phyloP scores from a whole-genome alignment of 805 yeast genomes.

The Monosporozyma aquatica region DNA sequence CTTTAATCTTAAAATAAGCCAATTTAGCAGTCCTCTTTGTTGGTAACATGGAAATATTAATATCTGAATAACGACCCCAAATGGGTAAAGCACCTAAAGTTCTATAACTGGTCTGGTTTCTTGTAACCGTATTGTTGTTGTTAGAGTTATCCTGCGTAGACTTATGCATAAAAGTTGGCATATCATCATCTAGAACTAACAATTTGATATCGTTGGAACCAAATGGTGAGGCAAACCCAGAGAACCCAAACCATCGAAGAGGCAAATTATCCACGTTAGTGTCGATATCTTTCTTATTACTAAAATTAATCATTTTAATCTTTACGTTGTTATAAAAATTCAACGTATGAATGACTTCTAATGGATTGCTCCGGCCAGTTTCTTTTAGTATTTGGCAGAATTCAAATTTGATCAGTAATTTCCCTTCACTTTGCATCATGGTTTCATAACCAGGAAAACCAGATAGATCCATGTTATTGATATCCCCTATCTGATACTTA shows the following conservation, averaged over 20 bases:
- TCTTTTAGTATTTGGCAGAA: slow-evolving; percentile 29
- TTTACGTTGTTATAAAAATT: slow-evolving; percentile 21
- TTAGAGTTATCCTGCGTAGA: background rate
- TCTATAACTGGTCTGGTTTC: slow-evolving; percentile 7
- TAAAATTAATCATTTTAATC: slow-evolving; percentile 25
- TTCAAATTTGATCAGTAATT: slow-evolving; percentile 16
- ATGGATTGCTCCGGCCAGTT: background rate
- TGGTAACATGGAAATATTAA: slow-evolving; percentile 19
- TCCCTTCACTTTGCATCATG: background rate
- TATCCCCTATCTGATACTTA: slow-evolving; percentile 17
- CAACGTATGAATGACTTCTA: slow-evolving; percentile 23
- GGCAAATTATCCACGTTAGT: slow-evolving; percentile 25
- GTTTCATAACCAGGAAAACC: slow-evolving; percentile 7
- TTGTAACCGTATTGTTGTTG: background rate
- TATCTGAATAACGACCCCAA: slow-evolving; percentile 27
- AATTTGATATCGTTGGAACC: slow-evolving; percentile 31
- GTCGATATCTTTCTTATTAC: slow-evolving; percentile 29
- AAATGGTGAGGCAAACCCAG: slow-evolving; percentile 29
- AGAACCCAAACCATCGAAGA: slow-evolving; percentile 35
- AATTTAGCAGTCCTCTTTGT: slow-evolving; percentile 20
- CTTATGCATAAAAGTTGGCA: slow-evolving; percentile 27
- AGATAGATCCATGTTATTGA: background rate
- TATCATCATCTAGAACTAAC: slow-evolving; percentile 28
- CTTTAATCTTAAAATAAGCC: slow-evolving; percentile 22
- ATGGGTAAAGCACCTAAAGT: slow-evolving; percentile 20